Conservation (phyloP, 2,329 filamentous ascomycete genomes). For the Stachybotrys elegans region DNA sequence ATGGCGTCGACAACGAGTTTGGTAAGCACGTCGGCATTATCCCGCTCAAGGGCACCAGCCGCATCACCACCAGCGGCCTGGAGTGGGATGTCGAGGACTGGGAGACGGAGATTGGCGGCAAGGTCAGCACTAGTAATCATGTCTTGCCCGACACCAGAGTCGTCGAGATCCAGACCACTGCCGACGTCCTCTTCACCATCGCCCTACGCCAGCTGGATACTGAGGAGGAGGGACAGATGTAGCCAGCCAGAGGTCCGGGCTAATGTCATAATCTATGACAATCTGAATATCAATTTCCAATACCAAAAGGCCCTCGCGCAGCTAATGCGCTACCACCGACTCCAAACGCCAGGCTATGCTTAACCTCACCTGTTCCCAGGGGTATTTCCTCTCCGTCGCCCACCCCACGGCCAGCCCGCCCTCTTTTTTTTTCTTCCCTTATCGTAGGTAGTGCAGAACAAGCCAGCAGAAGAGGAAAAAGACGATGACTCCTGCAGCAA, state of each 20-base stretch:
- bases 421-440: neutral
- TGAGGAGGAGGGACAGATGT: conserved; percentile 23
- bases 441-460: conserved; percentile 69
- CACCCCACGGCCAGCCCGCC: neutral
- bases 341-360: neutral
- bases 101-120: conserved; percentile 69
- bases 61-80: conserved; percentile 74
- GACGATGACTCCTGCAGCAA: conserved; percentile 76
- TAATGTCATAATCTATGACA: neutral
- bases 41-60: conserved; percentile 71
- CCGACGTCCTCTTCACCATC: conserved; percentile 69
- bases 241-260: too few relatives aligned
- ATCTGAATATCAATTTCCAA: neutral
- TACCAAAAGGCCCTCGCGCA: neutral
- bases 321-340: neutral
- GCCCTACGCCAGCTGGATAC: conserved; percentile 44
- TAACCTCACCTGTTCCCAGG: neutral
- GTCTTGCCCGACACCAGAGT: conserved; percentile 53
- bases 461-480: conserved; percentile 93
- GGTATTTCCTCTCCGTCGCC: neutral
- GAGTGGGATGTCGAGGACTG: conserved; percentile 89
- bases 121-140: conserved; percentile 77
- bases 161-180: conserved; percentile 58
- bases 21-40: conserved; percentile 81
- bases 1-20: conserved; percentile 48